Conservation (phyloP, 129 eudicot genomes). For the Flaveria robusta region DNA sequence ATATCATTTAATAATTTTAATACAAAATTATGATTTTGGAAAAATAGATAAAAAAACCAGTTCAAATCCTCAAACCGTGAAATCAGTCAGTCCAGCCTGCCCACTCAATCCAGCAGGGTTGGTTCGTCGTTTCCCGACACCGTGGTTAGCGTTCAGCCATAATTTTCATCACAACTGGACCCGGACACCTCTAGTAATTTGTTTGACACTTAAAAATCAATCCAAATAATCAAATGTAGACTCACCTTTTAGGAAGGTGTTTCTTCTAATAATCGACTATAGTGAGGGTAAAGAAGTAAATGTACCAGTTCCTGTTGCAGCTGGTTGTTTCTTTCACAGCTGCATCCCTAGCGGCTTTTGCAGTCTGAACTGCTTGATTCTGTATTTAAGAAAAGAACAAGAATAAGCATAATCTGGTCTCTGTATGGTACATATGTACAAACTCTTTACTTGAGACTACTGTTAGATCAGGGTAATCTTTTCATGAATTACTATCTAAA, state of each 20-base stretch:
- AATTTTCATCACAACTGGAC: not conserved
- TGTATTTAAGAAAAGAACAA: constrained; percentile 18
- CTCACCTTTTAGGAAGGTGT: not conserved
- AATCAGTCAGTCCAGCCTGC: too few relatives aligned
- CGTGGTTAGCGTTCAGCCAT: not conserved
- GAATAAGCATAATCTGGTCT: constrained; percentile 4
- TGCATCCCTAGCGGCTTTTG: constrained; percentile 72
- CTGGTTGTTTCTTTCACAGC: constrained; percentile 63
- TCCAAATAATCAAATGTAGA: not conserved
- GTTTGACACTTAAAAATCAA: not conserved
- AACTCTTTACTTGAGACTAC: not conserved
- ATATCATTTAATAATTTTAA: not conserved
- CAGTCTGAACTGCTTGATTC: constrained; percentile 56
- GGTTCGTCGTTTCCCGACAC: not conserved
- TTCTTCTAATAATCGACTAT: not conserved
- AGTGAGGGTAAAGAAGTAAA: constrained; percentile 15
- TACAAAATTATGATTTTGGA: not conserved
- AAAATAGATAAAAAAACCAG: not conserved
- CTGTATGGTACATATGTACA: not conserved
- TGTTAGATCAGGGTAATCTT: not conserved
- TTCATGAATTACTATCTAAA: not conserved
- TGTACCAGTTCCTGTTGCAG: constrained; percentile 76
- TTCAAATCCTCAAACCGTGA: not conserved
- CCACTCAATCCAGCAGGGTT: too few relatives aligned
- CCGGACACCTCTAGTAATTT: not conserved